A percentile compares a stretch with the other conserved stretches of the same genome.
Conservation (phyloP, 176 grass and related monocot species). For the Cenchrus purpureus region DNA sequence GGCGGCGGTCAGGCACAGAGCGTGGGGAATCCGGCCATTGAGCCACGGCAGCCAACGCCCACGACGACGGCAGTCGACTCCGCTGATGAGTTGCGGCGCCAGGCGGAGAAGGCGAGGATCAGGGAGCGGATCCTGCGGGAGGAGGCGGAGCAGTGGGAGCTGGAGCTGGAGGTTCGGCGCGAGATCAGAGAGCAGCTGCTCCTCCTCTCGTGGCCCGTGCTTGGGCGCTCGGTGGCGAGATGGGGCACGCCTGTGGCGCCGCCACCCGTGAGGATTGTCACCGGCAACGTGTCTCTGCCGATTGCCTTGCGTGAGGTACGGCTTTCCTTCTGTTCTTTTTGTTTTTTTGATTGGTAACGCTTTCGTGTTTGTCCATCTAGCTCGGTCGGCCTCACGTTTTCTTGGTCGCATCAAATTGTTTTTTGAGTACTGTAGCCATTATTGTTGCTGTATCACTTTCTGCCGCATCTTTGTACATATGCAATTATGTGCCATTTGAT, state of each 20-base stretch:
- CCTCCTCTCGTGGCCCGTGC: background rate
- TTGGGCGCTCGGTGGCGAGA: background rate
- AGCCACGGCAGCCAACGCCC: background rate
- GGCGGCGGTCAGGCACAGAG: background rate
- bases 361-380: background rate
- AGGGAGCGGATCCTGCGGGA: slow-evolving; percentile 41
- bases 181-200: slow-evolving; percentile 33
- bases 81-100: slow-evolving; percentile 1
- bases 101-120: slow-evolving; percentile 36
- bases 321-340: background rate
- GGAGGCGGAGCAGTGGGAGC: slow-evolving; percentile 1
- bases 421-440: background rate
- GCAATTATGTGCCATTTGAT: too few species aligned
- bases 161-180: slow-evolving; percentile 40
- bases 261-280: too few species aligned
- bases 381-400: background rate
- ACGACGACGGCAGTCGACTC: background rate
- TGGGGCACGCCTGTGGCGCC: background rate
- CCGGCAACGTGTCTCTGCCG: background rate
- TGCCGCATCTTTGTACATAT: background rate
- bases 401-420: background rate
- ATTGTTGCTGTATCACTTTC: background rate
- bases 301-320: background rate
- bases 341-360: background rate
- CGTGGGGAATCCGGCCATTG: background rate